Conservation (phyloP, 202 grass and related monocot genomes). For the Zoysia matrella region DNA sequence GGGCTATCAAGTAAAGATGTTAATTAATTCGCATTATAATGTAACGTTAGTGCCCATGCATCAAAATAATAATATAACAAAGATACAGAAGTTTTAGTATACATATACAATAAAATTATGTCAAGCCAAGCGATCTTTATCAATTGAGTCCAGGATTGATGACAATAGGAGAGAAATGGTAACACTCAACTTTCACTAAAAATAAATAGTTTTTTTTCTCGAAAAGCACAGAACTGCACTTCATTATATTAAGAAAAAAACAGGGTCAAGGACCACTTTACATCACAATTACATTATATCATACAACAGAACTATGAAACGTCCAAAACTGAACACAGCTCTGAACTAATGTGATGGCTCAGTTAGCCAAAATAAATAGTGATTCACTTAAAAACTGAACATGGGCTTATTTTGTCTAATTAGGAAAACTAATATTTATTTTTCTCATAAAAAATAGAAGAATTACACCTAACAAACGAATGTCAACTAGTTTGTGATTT, state of each 20-base stretch:
- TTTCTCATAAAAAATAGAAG: neutral
- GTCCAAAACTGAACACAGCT: too few relatives aligned
- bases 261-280: too few relatives aligned
- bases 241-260: too few relatives aligned
- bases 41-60: conserved; percentile 22
- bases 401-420: conserved; percentile 2
- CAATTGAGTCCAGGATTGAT: neutral
- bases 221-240: too few relatives aligned
- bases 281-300: too few relatives aligned
- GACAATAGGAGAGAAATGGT: conserved; percentile 9
- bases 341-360: too few relatives aligned
- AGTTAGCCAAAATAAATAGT: neutral
- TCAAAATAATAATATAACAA: conserved; percentile 13
- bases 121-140: neutral
- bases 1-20: conserved; percentile 57
- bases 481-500: conserved; percentile 11
- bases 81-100: neutral
- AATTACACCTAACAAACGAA: conserved; percentile 5
- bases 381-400: neutral
- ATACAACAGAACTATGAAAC: too few relatives aligned
- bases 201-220: too few relatives aligned
- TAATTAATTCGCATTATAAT: conserved; percentile 25
- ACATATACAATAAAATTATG: conserved; percentile 12
- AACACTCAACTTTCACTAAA: conserved; percentile 4
- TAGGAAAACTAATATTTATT: conserved; percentile 1